Evolutionary conservation across 805 yeast species (phyloP).

Genomic region (Nakazawaea pomicola): DNA sequence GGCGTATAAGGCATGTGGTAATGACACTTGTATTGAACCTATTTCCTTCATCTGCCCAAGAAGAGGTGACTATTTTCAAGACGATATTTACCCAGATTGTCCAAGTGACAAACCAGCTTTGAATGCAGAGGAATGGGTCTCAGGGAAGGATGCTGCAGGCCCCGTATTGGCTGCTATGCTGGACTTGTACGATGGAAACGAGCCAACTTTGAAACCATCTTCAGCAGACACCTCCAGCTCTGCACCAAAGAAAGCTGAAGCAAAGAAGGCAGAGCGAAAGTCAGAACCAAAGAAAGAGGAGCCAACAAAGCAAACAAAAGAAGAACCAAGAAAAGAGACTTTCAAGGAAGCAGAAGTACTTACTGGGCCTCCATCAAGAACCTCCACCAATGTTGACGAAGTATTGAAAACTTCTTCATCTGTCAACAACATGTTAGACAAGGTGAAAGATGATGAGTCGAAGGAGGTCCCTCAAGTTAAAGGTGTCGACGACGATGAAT

Average conservation of each 20-base stretch:
- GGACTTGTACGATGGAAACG: constrained; percentile 72
- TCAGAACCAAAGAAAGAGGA: constrained; percentile 21
- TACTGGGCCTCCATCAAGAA: constrained; percentile 11
- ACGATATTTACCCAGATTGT: constrained; percentile 88
- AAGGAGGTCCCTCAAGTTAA: constrained; percentile 22
- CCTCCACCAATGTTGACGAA: constrained; percentile 36
- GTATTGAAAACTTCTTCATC: constrained; percentile 39
- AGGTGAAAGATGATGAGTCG: constrained; percentile 39
- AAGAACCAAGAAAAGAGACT: too few relatives aligned
- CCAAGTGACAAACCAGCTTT: constrained; percentile 78
- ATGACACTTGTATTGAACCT: constrained; percentile 83
- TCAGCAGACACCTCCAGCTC: constrained; percentile 25
- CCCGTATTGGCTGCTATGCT: constrained; percentile 77
- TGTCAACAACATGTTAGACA: constrained; percentile 42
- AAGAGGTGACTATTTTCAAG: constrained; percentile 88
- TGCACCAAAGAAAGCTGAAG: constrained; percentile 18
- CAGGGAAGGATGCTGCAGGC: constrained; percentile 75
- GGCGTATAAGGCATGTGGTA: constrained; percentile 74
- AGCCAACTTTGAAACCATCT: constrained; percentile 43
- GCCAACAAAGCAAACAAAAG: constrained; percentile 13
- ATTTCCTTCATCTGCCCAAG: constrained; percentile 91
- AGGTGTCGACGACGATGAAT: constrained; percentile 20
- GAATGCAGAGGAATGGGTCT: constrained; percentile 71
- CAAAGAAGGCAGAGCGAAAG: constrained; percentile 17
- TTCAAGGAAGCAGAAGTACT: constrained; percentile 4